Base-by-base conservation (phyloP, 371 early-diverging fungal genomes). In the Apophysomyces trapeziformis region DNA sequence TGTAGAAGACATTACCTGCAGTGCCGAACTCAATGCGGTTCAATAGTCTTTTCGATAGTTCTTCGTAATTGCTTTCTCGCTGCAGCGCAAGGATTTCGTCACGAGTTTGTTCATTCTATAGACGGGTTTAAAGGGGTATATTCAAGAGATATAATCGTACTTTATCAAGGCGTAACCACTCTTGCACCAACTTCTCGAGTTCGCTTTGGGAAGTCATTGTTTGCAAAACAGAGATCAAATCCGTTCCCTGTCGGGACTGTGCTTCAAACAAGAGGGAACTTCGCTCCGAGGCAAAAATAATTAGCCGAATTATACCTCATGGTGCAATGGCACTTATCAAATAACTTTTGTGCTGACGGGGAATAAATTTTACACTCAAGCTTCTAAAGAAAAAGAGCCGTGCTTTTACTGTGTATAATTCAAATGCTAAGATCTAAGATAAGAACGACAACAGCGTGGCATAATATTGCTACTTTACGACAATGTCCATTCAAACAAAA, bases 11-110 rank as follows among this genome's bases (percentile, higher is more conserved):
- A 39, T 35, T 80, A 89, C 89, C 95, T 32, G 96, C 93, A 16
- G 96, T 96, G 44, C 96, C 96, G 74, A 96, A 95, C 70, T 93
- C 90, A 68, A 96, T 90, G 50, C 89, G 89, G 44, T 85, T 68
- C 5, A 86, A 82, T n/a, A 96, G 84, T 18, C 90, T 85, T 43
- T 78, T 77, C 68, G 88, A 82, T 1, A 96, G 79, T 65, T 87
- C 86, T 9, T 73, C 75, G 16, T 72, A 62, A 66, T 93, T 80
- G 63, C 83, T 75, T 21, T 73, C 67, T 36, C 82, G 80, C 47
- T 85, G 70, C 14, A 92, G 80, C 12, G 65, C 56, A 39, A 80
- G 63, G 50, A 93, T 62, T 45, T 62, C 35, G 36, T 44, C 37
- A 37, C 47, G 46, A 32, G 62, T 44, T 45, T 62, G 50, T 11